phyloP scores from a whole-genome alignment of 306 rosid species.

The Benincasa hispida region DNA sequence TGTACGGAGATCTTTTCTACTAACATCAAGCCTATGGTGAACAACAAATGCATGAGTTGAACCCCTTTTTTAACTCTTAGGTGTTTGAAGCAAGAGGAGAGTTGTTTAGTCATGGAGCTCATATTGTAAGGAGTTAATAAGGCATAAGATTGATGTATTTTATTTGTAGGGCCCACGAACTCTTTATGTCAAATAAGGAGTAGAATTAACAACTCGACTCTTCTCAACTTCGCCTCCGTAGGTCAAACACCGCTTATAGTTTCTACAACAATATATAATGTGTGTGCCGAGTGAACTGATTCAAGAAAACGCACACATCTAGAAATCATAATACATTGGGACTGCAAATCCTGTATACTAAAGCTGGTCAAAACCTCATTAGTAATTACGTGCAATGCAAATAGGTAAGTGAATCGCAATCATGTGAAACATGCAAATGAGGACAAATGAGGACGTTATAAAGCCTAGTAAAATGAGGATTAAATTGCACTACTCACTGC shows the following conservation, averaged over 20 bases:
- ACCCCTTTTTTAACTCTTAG: no score
- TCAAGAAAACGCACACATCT: neutral
- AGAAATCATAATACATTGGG: neutral
- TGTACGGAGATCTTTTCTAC: neutral
- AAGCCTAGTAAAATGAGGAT: neutral
- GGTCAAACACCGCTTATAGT: neutral
- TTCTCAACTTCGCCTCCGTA: no score
- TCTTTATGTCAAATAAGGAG: no score
- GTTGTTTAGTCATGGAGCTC: no score
- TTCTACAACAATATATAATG: neutral
- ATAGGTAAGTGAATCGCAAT: neutral
- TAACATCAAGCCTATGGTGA: neutral
- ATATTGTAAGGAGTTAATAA: no score
- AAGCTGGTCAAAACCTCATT: neutral
- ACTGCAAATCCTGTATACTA: neutral
- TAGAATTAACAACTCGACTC: no score
- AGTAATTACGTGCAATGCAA: neutral
- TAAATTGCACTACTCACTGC: conserved; percentile 26
- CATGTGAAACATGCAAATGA: neutral
- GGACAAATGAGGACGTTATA: neutral
- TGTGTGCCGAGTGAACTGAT: neutral
- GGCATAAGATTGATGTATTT: no score
- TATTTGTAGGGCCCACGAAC: no score
- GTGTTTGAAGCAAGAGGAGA: no score
- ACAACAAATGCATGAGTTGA: neutral